phyloP scores from a whole-genome alignment of 2,329 filamentous ascomycete species.

The Diaporthe velutina region DNA sequence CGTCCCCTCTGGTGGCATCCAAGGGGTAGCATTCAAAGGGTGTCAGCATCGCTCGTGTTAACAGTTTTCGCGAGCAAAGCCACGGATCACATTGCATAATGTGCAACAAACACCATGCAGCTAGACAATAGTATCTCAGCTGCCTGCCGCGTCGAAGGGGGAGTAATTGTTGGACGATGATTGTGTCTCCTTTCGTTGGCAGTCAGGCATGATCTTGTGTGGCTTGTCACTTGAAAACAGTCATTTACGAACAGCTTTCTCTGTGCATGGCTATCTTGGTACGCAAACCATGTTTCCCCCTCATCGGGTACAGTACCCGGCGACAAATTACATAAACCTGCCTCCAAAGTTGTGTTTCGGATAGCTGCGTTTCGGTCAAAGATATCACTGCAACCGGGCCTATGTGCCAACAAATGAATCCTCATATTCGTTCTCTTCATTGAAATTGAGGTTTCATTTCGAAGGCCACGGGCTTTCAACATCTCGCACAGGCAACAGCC shows the following conservation, averaged over 20 bases:
- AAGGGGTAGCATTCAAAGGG: background rate
- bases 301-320: background rate
- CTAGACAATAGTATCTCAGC: background rate
- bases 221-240: too few relatives aligned
- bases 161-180: background rate
- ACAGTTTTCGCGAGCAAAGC: too few relatives aligned
- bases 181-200: background rate
- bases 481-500: background rate
- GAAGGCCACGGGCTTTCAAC: background rate
- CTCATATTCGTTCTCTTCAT: background rate
- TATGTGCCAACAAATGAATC: background rate
- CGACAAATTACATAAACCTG: background rate
- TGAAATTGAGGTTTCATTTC: background rate
- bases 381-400: background rate
- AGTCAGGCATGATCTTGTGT: background rate
- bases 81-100: background rate
- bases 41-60: background rate
- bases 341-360: background rate
- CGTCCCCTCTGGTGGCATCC: background rate
- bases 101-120: background rate
- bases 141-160: background rate
- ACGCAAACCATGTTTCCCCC: background rate
- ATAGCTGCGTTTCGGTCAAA: background rate
- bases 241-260: background rate
- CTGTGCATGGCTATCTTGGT: background rate